A percentile compares a stretch with the other conserved stretches of the same genome.
phyloP scores from a whole-genome alignment of 148 eudicot genomes.

The Arbutus unedo region DNA sequence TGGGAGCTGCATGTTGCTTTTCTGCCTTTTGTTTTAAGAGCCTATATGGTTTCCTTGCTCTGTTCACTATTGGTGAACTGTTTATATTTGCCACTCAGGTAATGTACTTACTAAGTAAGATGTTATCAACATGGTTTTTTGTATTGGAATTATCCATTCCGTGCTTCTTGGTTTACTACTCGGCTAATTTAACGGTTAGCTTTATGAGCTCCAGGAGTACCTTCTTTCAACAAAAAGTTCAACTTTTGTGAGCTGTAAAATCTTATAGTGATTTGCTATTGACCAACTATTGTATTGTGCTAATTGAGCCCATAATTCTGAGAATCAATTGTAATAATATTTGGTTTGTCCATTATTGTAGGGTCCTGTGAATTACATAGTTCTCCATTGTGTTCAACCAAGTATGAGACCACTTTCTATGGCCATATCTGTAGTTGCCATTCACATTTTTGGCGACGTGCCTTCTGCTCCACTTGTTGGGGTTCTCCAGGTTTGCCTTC shows the following conservation, averaged over 20 bases:
- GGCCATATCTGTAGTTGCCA: slow-evolving; percentile 91
- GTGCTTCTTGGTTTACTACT: not conserved
- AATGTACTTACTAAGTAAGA: slow-evolving; percentile 9
- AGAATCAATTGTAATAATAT: not conserved
- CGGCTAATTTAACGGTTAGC: not conserved
- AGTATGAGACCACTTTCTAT: slow-evolving; percentile 86
- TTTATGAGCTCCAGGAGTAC: not conserved
- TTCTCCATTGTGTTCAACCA: slow-evolving; percentile 80
- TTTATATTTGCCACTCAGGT: slow-evolving; percentile 97
- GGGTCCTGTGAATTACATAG: slow-evolving; percentile 93
- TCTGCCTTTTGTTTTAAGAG: slow-evolving; percentile 74
- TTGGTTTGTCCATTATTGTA: slow-evolving; percentile 32
- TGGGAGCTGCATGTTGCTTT: slow-evolving; percentile 84
- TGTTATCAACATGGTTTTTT: not conserved
- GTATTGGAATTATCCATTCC: not conserved
- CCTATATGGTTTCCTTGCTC: slow-evolving; percentile 50
- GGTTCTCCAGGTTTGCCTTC: slow-evolving; percentile 64
- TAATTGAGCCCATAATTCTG: not conserved
- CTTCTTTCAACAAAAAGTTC: not conserved
- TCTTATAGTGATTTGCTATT: not conserved
- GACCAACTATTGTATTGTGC: not conserved
- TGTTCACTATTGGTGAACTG: slow-evolving; percentile 78
- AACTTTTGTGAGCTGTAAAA: not conserved
- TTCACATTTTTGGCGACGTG: slow-evolving; percentile 93
- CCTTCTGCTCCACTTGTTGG: slow-evolving; percentile 99